These are phyloP conservation scores for Ceriops tagal DNA, from an alignment of 345 rosid genomes.

Conservation along the genomic window DNA sequence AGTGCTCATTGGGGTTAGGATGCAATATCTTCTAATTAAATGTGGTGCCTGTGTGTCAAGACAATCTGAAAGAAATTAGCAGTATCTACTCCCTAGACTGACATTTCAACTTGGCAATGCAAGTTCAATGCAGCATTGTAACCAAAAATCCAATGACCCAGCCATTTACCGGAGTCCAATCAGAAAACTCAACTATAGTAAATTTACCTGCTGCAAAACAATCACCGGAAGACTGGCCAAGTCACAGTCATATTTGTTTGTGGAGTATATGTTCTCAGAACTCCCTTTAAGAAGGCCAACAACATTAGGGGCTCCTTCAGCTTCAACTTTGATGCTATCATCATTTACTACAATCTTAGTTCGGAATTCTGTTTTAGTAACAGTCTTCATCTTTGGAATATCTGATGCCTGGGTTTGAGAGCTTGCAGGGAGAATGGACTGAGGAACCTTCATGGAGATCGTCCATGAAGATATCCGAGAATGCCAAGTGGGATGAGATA, in stretches of 20 bases:
- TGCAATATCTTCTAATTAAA: no score
- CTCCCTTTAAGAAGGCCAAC: slow-evolving; percentile 64
- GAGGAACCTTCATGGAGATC: slow-evolving; percentile 71
- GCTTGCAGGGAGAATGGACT: slow-evolving; percentile 54
- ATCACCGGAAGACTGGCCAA: slow-evolving; percentile 69
- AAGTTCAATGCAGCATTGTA: no score
- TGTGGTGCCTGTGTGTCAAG: no score
- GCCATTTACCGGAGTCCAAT: no score
- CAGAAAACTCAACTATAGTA: neutral
- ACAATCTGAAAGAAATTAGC: no score
- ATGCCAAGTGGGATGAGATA: slow-evolving; percentile 93
- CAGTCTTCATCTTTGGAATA: slow-evolving; percentile 37
- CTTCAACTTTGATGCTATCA: slow-evolving; percentile 70
- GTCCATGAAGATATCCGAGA: slow-evolving; percentile 94
- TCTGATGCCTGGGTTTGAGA: slow-evolving; percentile 36
- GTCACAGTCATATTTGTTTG: slow-evolving; percentile 77
- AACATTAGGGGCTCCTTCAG: slow-evolving; percentile 87
- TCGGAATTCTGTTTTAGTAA: slow-evolving; percentile 64
- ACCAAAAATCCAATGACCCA: no score
- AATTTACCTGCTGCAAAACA: slow-evolving; percentile 83
- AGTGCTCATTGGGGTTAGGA: no score
- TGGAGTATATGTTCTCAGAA: slow-evolving; percentile 55
- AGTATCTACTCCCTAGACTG: no score
- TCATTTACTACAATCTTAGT: slow-evolving; percentile 74
- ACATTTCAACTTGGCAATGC: no score